A percentile compares a stretch with the other conserved stretches of the same genome.
Conservation (phyloP, 805 yeast genomes). For the Saccharomycopsis microspora region DNA sequence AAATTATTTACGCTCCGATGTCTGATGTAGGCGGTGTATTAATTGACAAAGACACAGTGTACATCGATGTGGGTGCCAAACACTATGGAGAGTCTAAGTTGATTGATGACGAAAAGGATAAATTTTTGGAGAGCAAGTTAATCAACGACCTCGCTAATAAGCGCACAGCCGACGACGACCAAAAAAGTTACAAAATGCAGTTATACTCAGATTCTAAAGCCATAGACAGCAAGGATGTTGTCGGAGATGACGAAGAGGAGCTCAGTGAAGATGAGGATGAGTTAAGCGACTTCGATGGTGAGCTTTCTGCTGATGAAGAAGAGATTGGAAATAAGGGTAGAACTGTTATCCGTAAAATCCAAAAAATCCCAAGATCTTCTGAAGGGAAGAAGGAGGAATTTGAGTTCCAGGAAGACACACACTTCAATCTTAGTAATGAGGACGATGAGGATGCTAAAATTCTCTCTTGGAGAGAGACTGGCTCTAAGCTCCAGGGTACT, state of each 20-base stretch:
- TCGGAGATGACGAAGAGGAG: slow-evolving; percentile 25
- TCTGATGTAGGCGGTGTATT: slow-evolving; percentile 98
- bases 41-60: slow-evolving; percentile 95
- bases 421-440: slow-evolving; percentile 29
- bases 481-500: slow-evolving; percentile 48
- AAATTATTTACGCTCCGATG: slow-evolving; percentile 97
- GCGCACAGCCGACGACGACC: slow-evolving; percentile 7
- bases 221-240: slow-evolving; percentile 3
- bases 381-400: slow-evolving; percentile 26
- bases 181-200: slow-evolving; percentile 13
- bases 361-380: slow-evolving; percentile 32
- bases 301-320: slow-evolving; percentile 25
- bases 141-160: slow-evolving; percentile 8
- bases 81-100: slow-evolving; percentile 20
- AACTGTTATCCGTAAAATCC: slow-evolving; percentile 8
- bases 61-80: slow-evolving; percentile 60
- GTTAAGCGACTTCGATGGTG: slow-evolving; percentile 31
- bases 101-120: slow-evolving; percentile 11
- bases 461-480: slow-evolving; percentile 28
- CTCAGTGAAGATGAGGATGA: slow-evolving; percentile 33
- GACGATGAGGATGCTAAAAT: slow-evolving; percentile 27
- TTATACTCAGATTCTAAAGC: slow-evolving; percentile 10
- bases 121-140: slow-evolving; percentile 9
- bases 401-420: slow-evolving; percentile 44
- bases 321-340: slow-evolving; percentile 30